Evolutionary conservation across 108 stramenopile species (phyloP), one percentile per base, ranked within the genome.

Genomic region (Stephanodiscus triporus): DNA sequence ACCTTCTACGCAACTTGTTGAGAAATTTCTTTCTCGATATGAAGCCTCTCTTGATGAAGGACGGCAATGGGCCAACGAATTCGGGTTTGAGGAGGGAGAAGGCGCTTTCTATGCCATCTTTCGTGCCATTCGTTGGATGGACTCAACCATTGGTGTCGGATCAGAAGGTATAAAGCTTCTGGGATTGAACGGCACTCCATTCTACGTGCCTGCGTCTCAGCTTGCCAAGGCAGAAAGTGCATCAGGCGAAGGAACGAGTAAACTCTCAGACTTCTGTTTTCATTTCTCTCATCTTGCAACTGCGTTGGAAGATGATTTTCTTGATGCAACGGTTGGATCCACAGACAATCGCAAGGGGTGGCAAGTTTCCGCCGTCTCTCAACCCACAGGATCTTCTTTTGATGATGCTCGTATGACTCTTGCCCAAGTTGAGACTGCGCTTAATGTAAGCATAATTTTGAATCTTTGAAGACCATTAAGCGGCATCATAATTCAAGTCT

Each of bases 291-390:
- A 92, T 82, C 71, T 92, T 32, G 85, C 85, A 63, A 70, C 84
- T 49, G 90, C 93, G 10, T 48, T 91, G 20, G 67, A 81, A 30
- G 88, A 89, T 49, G 93, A 94, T 54, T 94, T 94, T 77, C 70
- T 94, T 54, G 93, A 94, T 85, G 93, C 93, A 6, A 78, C 80
- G 7, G 68, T 87, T 22, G 93, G 93, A 55, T 87, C 88, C 4
- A 90, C 93, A 5, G 84, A 94, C 40, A 90, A 87, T 83, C 78
- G 89, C 61, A 86, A 91, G 48, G 90, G 88, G 43, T 90, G 89
- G 89, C 76, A 86, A 80, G 89, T 93, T 62, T 64, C 84, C 24
- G 70, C 85, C 16, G 93, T 94, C 0, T 86, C 85, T 14, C 79
- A 78, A 61, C 89, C 89, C 9, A 65, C 81, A 9, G 93, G 90